Evolutionary conservation across 1,139 yeast genomes (phyloP), one percentile per base, ranked within the genome.

Genomic region (Diutina catenulata): DNA sequence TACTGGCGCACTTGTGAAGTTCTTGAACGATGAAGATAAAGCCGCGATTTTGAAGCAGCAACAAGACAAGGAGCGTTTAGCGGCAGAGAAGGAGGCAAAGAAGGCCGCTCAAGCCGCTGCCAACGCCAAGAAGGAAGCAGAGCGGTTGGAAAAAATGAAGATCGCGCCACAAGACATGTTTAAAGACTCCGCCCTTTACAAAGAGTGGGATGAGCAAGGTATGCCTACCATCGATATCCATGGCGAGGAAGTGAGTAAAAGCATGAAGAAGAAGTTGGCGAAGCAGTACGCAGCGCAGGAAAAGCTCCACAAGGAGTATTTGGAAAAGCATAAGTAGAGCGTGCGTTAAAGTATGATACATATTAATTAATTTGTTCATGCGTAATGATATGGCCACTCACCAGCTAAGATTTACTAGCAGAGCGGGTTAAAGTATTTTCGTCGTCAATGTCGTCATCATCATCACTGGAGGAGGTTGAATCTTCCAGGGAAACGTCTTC

Each of bases 201-300:
- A 74, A 7, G 82, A 74, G 50, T 91, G 93, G 83, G 97, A 91
- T 52, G 88, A 70, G 23, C 60, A 68, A 28, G 99, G 99, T 1
- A 43, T 91, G 19, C 99, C 99, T 13, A 67, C 76, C 1, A 78
- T 76, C 52, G 87, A 80, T 45, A 68, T 60, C 32, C 75, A 74
- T 13, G 98, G 97, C 8, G 86, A 79, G 49, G 94, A 87, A 41
- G 69, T 88, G n/a, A 72, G 94, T 38, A 91, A 91, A 63, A 82
- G 95, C 54, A 76, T 79, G 65, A 67, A 67, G 44, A 91, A 91
- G 70, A 88, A 88, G 60, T 65, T 88, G 47, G 59, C 65, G 43
- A 91, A 91, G 60, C 81, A 72, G 52, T 76, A 74, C 57, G 84
- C 79, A 41, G 79, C 71, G 41, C 99, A 91, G 57, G 78, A 76